Base-by-base conservation (phyloP, 208 protist species). In the Leishmania braziliensis region DNA sequence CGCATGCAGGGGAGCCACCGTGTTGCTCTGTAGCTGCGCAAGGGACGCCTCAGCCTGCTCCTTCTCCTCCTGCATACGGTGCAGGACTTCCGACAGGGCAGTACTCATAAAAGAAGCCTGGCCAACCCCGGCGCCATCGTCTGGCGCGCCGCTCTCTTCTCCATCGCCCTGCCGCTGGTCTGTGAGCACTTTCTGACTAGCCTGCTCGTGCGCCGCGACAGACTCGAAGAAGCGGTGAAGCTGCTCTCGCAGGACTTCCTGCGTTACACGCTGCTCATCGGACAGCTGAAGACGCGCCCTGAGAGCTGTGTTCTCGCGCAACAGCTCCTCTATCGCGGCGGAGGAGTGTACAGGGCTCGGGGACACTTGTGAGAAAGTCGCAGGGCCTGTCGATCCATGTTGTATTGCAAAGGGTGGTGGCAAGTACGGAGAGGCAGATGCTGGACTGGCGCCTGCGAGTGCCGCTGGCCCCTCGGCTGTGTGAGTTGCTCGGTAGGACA, bases 221-320 rank as follows among this genome's bases (percentile, higher is more conserved):
- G 90, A 84, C 50, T 86, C 66, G 79, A 95, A 92, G 78, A 95
- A 95, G 8, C 68, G 46, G 53, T 87, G 84, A 23, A 95, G 75
- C 78, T 93, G 86, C 48, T 86, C 84, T 20, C 80, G 81, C 63
- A 93, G 79, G 50, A 93, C 86, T 26, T 90, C 87, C 33, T 93
- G 81, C 29, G 86, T 74, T 12, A 95, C 84, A 58, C 90, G 87
- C 80, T 95, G 89, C 54, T 87, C 83, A 43, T 91, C 86, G 2
- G 90, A 88, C 10, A 91, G 68, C 46, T 78, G 83, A n/a, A 93
- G 72, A 18, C 66, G 82, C 12, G 87, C 72, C 18, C 86, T 89
- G 18, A 95, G 82, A 1, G 56, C 39, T 14, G 90, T 76, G 79
- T 95, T 95, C 74, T 95, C 92, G 0, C 84, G 85, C 20, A 95